Base-by-base conservation (phyloP, 2,329 filamentous ascomycete species). In the Tolypocladium ophioglossoides region DNA sequence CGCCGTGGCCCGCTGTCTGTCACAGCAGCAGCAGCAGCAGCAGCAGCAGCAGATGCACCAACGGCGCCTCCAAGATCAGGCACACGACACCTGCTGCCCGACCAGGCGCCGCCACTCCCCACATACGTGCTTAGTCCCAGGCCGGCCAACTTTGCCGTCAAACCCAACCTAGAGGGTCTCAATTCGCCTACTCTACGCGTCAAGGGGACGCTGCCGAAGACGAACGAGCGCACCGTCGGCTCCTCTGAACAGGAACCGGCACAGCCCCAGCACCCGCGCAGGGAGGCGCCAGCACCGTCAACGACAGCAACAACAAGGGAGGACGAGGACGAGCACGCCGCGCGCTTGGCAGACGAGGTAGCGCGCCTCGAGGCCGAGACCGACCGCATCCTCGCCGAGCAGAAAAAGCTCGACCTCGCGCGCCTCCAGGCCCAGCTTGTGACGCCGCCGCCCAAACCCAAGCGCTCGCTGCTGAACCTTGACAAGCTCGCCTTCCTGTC, bases 381-480 rank as follows among this genome's bases (percentile, higher is more conserved):
- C 37, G 71, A 78, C 59, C 73, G 75, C 56, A 72, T 75, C 47
- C 65, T 77, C 47, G 72, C 73, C 27, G 75, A 79, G 58, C 75
- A 78, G 62, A 76, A 75, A 65, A 74, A 71, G 60, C 72, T 73
- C 52, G 74, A 79, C 58, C 68, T 76, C 24, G 70, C 71, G 50
- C 72, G 74, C 53, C 69, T 77, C 24, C 71, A 74, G 57, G 66
- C 71, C 39, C 70, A 76, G 58, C 66, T 77, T 39, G 68, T 24
- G 24, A 39, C 52, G 16, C 27, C 50, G 5, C 40, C 66, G 27
- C 58, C 62, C 10, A 67, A 62, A 50, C 59, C 62, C 39, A 64
- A 71, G 55, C 55, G 71, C 48, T 35, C 40, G 34, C 51, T 49
- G 46, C 72, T 73, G 20, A 68, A 79, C 34, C 66, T 79, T 51